A percentile compares a stretch with the other conserved stretches of the same genome.
Conservation (phyloP, 2,329 filamentous ascomycete genomes). For the Talaromyces piceae region DNA sequence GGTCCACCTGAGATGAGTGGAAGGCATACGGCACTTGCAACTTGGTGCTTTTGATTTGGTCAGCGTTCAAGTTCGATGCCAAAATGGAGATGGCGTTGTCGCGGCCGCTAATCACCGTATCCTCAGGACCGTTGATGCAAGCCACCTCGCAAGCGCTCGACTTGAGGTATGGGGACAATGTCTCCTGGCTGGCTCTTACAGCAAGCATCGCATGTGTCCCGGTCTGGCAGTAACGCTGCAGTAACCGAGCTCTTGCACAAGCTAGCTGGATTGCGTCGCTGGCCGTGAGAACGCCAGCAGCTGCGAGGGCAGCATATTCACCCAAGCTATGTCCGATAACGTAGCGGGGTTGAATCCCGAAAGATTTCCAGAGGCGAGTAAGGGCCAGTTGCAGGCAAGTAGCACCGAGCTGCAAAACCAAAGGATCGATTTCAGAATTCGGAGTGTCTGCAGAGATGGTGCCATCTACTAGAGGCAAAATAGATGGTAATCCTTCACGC, state of each 20-base stretch:
- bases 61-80: slow-evolving; percentile 22
- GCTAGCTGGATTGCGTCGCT: slow-evolving; percentile 32
- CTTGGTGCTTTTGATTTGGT: slow-evolving; percentile 22
- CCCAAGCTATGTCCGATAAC: slow-evolving; percentile 37
- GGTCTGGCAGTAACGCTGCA: slow-evolving; percentile 30
- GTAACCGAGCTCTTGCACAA: slow-evolving; percentile 32
- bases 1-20: slow-evolving; percentile 21
- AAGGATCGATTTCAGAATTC: slow-evolving; percentile 12
- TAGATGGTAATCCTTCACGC: slow-evolving; percentile 22
- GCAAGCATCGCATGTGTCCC: slow-evolving; percentile 41
- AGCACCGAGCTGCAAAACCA: slow-evolving; percentile 28
- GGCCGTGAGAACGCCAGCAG: slow-evolving; percentile 29
- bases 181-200: slow-evolving; percentile 21
- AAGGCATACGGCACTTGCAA: slow-evolving; percentile 57
- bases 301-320: slow-evolving; percentile 33
- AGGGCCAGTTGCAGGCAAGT: slow-evolving; percentile 33
- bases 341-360: slow-evolving; percentile 28
- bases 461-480: slow-evolving; percentile 19
- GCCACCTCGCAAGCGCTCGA: slow-evolving; percentile 43
- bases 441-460: not conserved
- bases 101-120: slow-evolving; percentile 62
- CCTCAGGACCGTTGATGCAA: slow-evolving; percentile 68
- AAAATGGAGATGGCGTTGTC: slow-evolving; percentile 53
- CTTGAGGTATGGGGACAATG: slow-evolving; percentile 4
- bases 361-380: slow-evolving; percentile 22